Conservation (phyloP, 306 rosid species). For the Rosa persica region DNA sequence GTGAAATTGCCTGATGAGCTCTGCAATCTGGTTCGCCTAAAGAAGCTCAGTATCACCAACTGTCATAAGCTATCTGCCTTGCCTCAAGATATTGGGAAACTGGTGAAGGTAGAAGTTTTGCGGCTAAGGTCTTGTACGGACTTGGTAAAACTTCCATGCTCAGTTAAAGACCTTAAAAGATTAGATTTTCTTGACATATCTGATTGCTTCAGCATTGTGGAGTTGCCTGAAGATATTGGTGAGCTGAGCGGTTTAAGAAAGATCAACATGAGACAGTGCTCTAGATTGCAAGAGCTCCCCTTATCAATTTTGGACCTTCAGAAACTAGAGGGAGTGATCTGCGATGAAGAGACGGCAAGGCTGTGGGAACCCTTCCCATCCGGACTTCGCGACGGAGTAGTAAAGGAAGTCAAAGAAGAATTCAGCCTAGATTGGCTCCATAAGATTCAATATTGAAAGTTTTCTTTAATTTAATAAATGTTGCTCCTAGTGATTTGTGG, state of each 20-base stretch:
- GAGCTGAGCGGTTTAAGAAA: conserved; percentile 25
- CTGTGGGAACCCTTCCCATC: conserved; percentile 8
- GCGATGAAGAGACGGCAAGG: conserved; percentile 39
- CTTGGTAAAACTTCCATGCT: conserved; percentile 44
- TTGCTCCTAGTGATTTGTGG: not conserved
- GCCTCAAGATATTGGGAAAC: conserved; percentile 38
- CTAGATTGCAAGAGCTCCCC: conserved; percentile 38
- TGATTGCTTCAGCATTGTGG: conserved; percentile 38
- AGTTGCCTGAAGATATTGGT: conserved; percentile 52
- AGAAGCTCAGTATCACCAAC: conserved; percentile 56
- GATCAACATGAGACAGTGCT: conserved; percentile 42
- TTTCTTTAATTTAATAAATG: not conserved
- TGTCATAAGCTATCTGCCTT: conserved; percentile 53
- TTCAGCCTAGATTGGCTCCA: conserved; percentile 39
- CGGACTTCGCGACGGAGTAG: not conserved
- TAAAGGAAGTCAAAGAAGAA: conserved; percentile 27
- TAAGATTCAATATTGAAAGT: not conserved
- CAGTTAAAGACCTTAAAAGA: conserved; percentile 21
- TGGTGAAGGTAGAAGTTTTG: conserved; percentile 44
- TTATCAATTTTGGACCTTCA: conserved; percentile 34
- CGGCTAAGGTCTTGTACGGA: conserved; percentile 53
- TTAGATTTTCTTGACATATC: conserved; percentile 50
- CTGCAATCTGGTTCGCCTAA: conserved; percentile 30
- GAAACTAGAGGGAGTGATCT: conserved; percentile 33
- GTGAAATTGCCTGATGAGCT: conserved; percentile 39